Conservation (phyloP, 2,329 filamentous ascomycete genomes). For the Neocucurbitaria cava region DNA sequence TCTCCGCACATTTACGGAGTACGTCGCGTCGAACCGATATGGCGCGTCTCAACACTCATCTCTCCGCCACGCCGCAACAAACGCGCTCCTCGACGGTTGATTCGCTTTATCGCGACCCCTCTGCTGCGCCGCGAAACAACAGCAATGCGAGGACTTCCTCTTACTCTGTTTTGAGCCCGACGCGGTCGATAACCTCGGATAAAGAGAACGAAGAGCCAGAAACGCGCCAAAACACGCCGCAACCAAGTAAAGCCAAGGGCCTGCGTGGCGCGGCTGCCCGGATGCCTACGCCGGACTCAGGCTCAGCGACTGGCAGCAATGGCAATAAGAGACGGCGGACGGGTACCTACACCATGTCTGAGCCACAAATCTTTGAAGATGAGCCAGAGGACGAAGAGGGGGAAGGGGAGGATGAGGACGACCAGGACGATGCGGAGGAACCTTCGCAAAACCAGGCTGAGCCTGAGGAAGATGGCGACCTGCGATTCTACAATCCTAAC, state of each 20-base stretch:
- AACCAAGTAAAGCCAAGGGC: constrained; percentile 52
- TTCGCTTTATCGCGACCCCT: constrained; percentile 48
- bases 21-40: constrained; percentile 27
- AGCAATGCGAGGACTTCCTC: constrained; percentile 30
- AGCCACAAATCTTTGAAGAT: constrained; percentile 11
- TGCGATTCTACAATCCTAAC: constrained; percentile 75
- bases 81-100: constrained; percentile 40
- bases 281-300: constrained; percentile 51
- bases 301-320: constrained; percentile 32
- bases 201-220: constrained; percentile 53
- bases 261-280: constrained; percentile 41
- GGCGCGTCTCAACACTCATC: constrained; percentile 47
- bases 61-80: constrained; percentile 37
- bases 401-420: constrained; percentile 31
- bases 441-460: constrained; percentile 6
- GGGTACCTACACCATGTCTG: constrained; percentile 37
- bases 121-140: constrained; percentile 27
- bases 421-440: constrained; percentile 13
- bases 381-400: constrained; percentile 25
- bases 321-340: constrained; percentile 56
- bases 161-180: constrained; percentile 43
- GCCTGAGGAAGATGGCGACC: constrained; percentile 15
- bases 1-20: background rate
- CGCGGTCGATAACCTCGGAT: constrained; percentile 47
- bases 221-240: constrained; percentile 36